Evolutionary conservation across 192 early-diverging fungal species (phyloP).

Genomic region (Glomus cerebriforme): DNA sequence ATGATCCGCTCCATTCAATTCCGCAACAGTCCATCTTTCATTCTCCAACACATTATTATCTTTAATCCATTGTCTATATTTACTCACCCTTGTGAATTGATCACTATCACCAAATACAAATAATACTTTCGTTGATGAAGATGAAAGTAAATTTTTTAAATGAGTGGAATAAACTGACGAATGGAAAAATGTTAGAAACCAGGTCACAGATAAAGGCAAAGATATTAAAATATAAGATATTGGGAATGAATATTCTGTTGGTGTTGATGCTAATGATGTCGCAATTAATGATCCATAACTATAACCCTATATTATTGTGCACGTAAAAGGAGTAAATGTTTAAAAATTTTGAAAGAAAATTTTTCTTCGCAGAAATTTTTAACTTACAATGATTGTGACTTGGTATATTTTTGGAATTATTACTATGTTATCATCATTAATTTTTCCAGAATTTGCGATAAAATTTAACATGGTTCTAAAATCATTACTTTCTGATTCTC

Average conservation of each 20-base stretch:
- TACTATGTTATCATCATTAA: background rate
- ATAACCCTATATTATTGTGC: constrained; percentile 1
- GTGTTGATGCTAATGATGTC: background rate
- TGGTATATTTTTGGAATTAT: constrained; percentile 7
- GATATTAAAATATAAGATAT: constrained; percentile 21
- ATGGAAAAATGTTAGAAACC: constrained; percentile 25
- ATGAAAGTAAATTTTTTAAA: constrained; percentile 2
- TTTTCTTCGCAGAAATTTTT: background rate
- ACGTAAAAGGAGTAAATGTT: too few species aligned
- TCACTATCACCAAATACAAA: constrained; percentile 31
- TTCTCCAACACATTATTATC: background rate
- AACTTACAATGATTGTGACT: constrained; percentile 16
- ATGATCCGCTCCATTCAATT: constrained; percentile 25
- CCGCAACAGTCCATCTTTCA: background rate
- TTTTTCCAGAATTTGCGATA: constrained; percentile 31
- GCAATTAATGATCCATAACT: constrained; percentile 32
- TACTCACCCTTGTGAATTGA: constrained; percentile 19
- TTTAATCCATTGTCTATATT: constrained; percentile 7
- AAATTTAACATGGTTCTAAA: constrained; percentile 43
- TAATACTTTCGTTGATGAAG: background rate
- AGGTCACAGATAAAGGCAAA: constrained; percentile 23
- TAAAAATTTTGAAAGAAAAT: background rate
- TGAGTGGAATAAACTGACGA: background rate
- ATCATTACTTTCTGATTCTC: constrained; percentile 43
- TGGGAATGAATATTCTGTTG: background rate